phyloP scores from a whole-genome alignment of 345 rosid species.

The Melaleuca alternifolia region DNA sequence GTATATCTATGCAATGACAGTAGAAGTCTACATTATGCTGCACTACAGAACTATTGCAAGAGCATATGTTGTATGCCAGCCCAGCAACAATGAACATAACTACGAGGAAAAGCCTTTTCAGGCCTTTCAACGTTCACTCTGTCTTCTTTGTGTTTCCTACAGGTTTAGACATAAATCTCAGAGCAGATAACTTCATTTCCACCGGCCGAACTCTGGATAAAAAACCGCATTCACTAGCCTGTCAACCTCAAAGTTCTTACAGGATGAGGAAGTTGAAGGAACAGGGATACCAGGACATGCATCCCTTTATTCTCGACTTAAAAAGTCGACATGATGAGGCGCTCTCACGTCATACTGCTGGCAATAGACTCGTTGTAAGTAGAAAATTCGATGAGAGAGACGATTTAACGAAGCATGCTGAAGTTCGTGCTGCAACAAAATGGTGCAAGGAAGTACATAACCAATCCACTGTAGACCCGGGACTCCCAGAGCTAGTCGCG shows the following conservation, averaged over 20 bases:
- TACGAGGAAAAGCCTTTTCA: not conserved
- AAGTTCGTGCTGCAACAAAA: not conserved
- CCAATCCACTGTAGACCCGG: not conserved
- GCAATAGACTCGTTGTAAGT: not conserved
- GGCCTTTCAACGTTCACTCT: not conserved
- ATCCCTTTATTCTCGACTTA: not conserved
- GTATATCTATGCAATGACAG: not conserved
- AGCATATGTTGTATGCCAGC: not conserved
- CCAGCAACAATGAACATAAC: not conserved
- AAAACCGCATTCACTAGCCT: not conserved
- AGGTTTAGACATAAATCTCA: not conserved
- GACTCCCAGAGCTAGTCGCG: constrained; percentile 17
- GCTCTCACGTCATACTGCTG: not conserved
- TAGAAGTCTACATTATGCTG: not conserved
- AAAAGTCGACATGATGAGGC: not conserved
- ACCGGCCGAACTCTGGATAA: not conserved
- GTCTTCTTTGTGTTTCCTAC: not conserved
- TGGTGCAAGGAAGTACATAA: not conserved
- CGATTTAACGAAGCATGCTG: not conserved
- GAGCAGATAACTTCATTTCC: not conserved
- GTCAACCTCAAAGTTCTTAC: not conserved
- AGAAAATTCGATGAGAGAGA: constrained; percentile 4
- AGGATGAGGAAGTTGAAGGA: not conserved
- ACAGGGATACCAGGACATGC: not conserved
- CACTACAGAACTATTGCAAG: not conserved